Conservation (phyloP, 1,284 basidiomycete species). For the Austroboletus novae-zelandiae region DNA sequence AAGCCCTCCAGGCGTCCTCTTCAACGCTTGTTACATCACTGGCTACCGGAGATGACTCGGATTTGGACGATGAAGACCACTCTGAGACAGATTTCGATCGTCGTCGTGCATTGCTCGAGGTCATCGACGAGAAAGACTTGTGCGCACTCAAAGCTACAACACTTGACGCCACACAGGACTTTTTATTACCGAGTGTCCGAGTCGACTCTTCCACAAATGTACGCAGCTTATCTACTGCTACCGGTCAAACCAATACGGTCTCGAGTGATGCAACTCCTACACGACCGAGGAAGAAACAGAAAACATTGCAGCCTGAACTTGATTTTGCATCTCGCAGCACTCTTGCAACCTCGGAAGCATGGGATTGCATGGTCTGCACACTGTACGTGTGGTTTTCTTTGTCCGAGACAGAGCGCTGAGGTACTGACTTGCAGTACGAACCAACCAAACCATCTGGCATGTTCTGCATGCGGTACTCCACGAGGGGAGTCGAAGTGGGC, state of each 20-base stretch:
- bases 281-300: slow-evolving; percentile 21
- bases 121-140: slow-evolving; percentile 24
- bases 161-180: slow-evolving; percentile 17
- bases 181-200: slow-evolving; percentile 15
- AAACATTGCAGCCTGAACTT: slow-evolving; percentile 8
- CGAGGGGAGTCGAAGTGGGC: slow-evolving; percentile 26
- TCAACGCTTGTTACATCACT: slow-evolving; percentile 1
- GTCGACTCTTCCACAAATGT: not conserved
- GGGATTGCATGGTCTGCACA: slow-evolving; percentile 29
- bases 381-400: slow-evolving; percentile 12
- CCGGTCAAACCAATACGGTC: not conserved
- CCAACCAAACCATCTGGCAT: slow-evolving; percentile 28
- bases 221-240: not conserved
- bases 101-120: slow-evolving; percentile 20
- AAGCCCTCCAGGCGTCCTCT: slow-evolving; percentile 34
- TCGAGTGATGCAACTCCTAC: not conserved
- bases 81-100: slow-evolving; percentile 24
- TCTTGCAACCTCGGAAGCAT: slow-evolving; percentile 1
- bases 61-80: slow-evolving; percentile 15
- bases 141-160: slow-evolving; percentile 19
- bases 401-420: slow-evolving; percentile 1
- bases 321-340: not conserved
- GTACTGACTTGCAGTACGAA: slow-evolving; percentile 19
- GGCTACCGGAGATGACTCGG: slow-evolving; percentile 1
- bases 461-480: slow-evolving; percentile 30